Conservation (phyloP, 2,329 filamentous ascomycete genomes). For the Sphaerulina vaccinii region DNA sequence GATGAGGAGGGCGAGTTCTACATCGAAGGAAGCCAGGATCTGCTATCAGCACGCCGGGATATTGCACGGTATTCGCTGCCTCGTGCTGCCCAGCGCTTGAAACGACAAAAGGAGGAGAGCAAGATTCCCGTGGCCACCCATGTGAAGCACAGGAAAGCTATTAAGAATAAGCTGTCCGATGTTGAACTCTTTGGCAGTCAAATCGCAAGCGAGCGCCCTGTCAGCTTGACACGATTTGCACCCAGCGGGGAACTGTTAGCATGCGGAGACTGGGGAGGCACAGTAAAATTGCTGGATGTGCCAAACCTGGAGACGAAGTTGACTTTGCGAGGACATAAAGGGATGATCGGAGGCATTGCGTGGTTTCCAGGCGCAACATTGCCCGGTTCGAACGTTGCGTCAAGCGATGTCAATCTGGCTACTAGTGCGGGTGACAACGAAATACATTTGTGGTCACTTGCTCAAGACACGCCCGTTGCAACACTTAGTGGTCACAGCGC, state of each 20-base stretch:
- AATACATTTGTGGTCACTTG: conserved; percentile 86
- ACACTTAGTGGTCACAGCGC: conserved; percentile 81
- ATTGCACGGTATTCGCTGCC: conserved; percentile 84
- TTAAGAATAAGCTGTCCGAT: conserved; percentile 77
- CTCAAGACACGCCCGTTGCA: conserved; percentile 78
- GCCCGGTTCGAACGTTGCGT: conserved; percentile 66
- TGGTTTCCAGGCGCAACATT: conserved; percentile 86
- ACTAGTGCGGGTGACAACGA: conserved; percentile 87
- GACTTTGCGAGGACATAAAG: conserved; percentile 78
- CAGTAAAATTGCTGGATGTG: conserved; percentile 80
- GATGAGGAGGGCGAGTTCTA: conserved; percentile 94
- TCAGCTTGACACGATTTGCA: conserved; percentile 88
- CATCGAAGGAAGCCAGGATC: conserved; percentile 71
- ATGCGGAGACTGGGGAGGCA: conserved; percentile 89
- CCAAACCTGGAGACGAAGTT: conserved; percentile 76
- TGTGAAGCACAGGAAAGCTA: conserved; percentile 83
- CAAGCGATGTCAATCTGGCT: conserved; percentile 73
- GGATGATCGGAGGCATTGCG: conserved; percentile 83
- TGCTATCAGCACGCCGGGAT: conserved; percentile 72
- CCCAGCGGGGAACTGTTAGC: conserved; percentile 81
- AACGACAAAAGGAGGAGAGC: conserved; percentile 75
- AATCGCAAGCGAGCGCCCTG: conserved; percentile 82
- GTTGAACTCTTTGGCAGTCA: conserved; percentile 95
- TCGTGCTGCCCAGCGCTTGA: conserved; percentile 72
- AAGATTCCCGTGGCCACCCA: conserved; percentile 84